Evolutionary conservation across 2,329 filamentous ascomycete genomes (phyloP).

Genomic region (Didymella exigua): DNA sequence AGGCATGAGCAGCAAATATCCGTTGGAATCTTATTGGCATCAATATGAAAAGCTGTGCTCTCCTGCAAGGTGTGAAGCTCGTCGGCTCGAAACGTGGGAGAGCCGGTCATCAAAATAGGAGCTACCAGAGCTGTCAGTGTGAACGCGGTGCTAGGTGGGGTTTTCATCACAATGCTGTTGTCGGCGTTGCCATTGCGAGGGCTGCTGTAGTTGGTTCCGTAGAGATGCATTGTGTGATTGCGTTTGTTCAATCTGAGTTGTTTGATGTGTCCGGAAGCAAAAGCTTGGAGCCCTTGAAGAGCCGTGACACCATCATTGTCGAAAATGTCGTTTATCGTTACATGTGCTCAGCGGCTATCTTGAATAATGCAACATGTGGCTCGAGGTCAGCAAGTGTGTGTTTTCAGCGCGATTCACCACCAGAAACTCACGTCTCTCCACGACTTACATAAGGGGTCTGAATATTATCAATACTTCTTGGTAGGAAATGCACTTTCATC

Average conservation of each 20-base stretch:
- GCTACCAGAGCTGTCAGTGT: slow-evolving; percentile 7
- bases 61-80: background rate
- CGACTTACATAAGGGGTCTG: no score
- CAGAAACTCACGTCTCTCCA: no score
- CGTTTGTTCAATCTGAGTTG: background rate
- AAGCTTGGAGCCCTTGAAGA: background rate
- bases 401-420: background rate
- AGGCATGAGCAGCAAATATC: slow-evolving; percentile 4
- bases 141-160: background rate
- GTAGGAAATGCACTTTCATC: no score
- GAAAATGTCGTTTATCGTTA: background rate
- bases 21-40: background rate
- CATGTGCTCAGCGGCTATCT: background rate
- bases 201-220: background rate
- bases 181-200: background rate
- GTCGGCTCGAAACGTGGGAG: background rate
- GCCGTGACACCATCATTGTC: background rate
- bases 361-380: no score
- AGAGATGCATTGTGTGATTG: background rate
- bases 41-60: background rate
- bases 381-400: background rate
- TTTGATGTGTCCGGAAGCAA: background rate
- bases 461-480: no score
- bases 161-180: background rate
- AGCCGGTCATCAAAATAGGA: slow-evolving; percentile 1